Base-by-base conservation (phyloP, 2,329 filamentous ascomycete species). In the Xylariaceae sp. region DNA sequence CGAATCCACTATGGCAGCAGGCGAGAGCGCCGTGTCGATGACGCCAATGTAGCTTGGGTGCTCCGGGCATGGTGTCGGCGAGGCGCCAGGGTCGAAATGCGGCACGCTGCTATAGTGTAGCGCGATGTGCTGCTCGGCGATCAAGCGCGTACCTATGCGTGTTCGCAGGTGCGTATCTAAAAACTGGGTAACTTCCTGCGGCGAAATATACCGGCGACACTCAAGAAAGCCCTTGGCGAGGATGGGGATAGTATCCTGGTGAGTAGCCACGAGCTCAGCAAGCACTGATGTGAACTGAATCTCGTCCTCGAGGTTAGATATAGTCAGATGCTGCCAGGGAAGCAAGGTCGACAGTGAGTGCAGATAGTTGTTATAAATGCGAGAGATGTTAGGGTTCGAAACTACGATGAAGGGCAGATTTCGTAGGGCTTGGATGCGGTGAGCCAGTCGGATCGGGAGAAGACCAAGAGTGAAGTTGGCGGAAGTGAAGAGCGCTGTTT, bases 391-490 rank as follows among this genome's bases (percentile, higher is more conserved):
- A 1, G 92, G 91, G 70, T 99, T 97, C n/a, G 93, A 92, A 21
- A 99, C 94, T 50, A 99, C 93, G 60, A 99, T 97, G 73, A 93
- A 99, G 0, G 94, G 94, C 7, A 99, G 84, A 70, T 96, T 96
- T 59, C 92, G 88, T 15, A 99, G 80, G 36, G 92, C 91, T 71
- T 96, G 90, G 60, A 99, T 96, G 51, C 94, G 91, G 70, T 95
- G 91, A 21, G 94, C 94, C 21, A 99, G 86, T 30, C 94, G 91
- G 43, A 94, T 89, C 11, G 94, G 94, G 8, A 97, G 86, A 47
- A 97, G 88, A 23, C 88, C 90, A 61, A 97, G 87, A 10, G 94
- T 96, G 76, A 97, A 97, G 76, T 97, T 96, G 58, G 94, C 94
- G 1, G 92, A 97, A 30, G 88, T 85, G 65, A 96, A 85, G 50